Conservation (phyloP, 305 asterid genomes). For the Galium porrigens region DNA sequence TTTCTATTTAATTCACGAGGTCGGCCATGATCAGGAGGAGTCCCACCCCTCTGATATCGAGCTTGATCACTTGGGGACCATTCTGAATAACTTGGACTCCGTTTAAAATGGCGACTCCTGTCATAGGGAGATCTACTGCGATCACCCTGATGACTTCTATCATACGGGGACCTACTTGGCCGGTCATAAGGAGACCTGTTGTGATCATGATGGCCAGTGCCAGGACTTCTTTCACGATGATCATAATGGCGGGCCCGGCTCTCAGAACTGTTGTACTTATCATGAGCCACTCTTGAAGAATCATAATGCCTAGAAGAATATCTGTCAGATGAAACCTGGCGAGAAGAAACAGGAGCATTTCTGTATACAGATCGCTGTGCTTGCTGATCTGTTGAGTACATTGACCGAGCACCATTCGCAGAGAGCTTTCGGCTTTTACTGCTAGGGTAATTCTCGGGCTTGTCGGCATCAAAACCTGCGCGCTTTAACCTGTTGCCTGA, state of each 20-base stretch:
- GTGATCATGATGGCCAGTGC: conserved; percentile 33
- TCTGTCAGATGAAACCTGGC: conserved; percentile 55
- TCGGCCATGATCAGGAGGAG: conserved; percentile 55
- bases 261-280: conserved; percentile 47
- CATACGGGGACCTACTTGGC: conserved; percentile 37
- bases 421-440: conserved; percentile 67
- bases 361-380: conserved; percentile 37
- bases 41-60: conserved; percentile 42
- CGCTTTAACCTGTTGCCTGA: conserved; percentile 54
- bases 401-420: conserved; percentile 47
- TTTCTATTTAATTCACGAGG: conserved; percentile 38
- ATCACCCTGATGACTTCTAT: conserved; percentile 40
- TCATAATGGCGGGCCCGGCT: conserved; percentile 57
- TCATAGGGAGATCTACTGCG: conserved; percentile 36
- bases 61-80: conserved; percentile 31
- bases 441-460: conserved; percentile 45
- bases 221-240: conserved; percentile 59
- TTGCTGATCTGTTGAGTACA: conserved; percentile 45
- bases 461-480: conserved; percentile 50
- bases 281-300: conserved; percentile 48
- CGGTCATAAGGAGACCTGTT: conserved; percentile 56
- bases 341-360: conserved; percentile 31
- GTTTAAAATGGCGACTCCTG: conserved; percentile 23
- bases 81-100: conserved; percentile 31
- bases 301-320: conserved; percentile 58